phyloP scores from a whole-genome alignment of 2,329 filamentous ascomycete species.

The Cladosporium phlei region DNA sequence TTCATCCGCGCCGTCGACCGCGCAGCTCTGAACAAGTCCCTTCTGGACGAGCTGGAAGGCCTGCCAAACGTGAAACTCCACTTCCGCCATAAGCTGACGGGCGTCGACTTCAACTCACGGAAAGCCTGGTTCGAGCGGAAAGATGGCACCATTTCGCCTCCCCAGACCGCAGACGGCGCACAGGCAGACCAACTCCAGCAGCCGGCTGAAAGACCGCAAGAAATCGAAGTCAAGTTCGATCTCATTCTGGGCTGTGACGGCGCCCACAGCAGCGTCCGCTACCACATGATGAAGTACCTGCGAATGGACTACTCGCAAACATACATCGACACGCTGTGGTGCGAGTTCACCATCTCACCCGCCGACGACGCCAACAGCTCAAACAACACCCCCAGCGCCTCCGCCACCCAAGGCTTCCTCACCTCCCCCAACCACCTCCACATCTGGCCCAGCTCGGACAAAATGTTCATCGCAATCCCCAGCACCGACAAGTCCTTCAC shows the following conservation, averaged over 20 bases:
- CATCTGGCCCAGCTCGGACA: slow-evolving; percentile 75
- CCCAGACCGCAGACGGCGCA: slow-evolving; percentile 32
- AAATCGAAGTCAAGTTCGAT: slow-evolving; percentile 84
- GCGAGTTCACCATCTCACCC: slow-evolving; percentile 73
- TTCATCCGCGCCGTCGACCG: slow-evolving; percentile 83
- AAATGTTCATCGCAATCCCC: slow-evolving; percentile 98
- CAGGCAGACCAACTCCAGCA: slow-evolving; percentile 32
- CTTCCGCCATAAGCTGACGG: slow-evolving; percentile 90
- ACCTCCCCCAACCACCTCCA: slow-evolving; percentile 93
- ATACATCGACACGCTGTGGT: slow-evolving; percentile 97
- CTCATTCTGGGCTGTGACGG: slow-evolving; percentile 92
- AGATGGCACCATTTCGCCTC: slow-evolving; percentile 18
- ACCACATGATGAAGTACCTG: slow-evolving; percentile 92
- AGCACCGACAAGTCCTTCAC: slow-evolving; percentile 86
- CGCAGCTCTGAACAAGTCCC: slow-evolving; percentile 71
- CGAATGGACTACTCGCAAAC: slow-evolving; percentile 88
- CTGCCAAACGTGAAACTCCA: slow-evolving; percentile 86
- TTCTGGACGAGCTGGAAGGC: slow-evolving; percentile 76
- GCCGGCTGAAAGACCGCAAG: slow-evolving; percentile 35
- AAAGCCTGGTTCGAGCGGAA: slow-evolving; percentile 79
- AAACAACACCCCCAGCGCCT: slow-evolving; percentile 21
- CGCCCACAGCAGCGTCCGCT: slow-evolving; percentile 84
- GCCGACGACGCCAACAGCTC: slow-evolving; percentile 40
- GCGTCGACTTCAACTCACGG: slow-evolving; percentile 73
- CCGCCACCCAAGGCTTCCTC: slow-evolving; percentile 53